These are phyloP conservation scores for Hymenoscyphus occultus DNA, from an alignment of 2,329 filamentous ascomycete genomes.

Conservation along the genomic window DNA sequence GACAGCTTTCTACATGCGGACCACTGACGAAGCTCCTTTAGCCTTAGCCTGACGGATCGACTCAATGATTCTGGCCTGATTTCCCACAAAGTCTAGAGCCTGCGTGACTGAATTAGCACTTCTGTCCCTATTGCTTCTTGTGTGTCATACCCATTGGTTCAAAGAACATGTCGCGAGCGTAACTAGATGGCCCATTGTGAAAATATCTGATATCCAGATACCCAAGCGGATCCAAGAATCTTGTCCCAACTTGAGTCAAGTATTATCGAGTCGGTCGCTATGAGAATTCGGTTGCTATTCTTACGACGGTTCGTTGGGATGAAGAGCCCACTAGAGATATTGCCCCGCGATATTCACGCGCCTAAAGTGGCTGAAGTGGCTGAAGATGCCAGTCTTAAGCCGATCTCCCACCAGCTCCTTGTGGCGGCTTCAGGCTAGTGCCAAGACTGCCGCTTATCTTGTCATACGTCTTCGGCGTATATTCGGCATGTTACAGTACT, in stretches of 20 bases:
- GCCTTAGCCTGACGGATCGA: constrained; percentile 54
- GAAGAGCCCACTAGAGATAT: not conserved
- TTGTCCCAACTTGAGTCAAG: not conserved
- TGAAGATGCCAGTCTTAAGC: not conserved
- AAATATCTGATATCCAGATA: not conserved
- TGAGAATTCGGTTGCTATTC: not conserved
- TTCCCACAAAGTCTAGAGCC: constrained; percentile 53
- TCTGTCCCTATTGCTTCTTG: not conserved
- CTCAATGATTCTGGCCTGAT: constrained; percentile 56
- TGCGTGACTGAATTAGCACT: not conserved
- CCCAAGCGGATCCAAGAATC: not conserved
- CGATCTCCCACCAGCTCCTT: too few relatives aligned
- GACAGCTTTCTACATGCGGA: not conserved
- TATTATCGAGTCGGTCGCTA: not conserved
- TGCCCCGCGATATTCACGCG: not conserved
- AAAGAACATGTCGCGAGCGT: constrained; percentile 13
- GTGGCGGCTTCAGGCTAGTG: too few relatives aligned
- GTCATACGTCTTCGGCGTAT: too few relatives aligned
- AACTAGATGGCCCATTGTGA: constrained; percentile 9
- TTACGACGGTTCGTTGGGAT: not conserved
- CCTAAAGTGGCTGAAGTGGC: not conserved
- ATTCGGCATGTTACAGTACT: too few relatives aligned
- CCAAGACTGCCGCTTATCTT: too few relatives aligned
- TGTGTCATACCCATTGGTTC: constrained; percentile 29
- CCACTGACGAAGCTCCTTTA: constrained; percentile 43